These are phyloP conservation scores for Syzygium aqueum DNA, from an alignment of 345 rosid species.

Conservation along the genomic window DNA sequence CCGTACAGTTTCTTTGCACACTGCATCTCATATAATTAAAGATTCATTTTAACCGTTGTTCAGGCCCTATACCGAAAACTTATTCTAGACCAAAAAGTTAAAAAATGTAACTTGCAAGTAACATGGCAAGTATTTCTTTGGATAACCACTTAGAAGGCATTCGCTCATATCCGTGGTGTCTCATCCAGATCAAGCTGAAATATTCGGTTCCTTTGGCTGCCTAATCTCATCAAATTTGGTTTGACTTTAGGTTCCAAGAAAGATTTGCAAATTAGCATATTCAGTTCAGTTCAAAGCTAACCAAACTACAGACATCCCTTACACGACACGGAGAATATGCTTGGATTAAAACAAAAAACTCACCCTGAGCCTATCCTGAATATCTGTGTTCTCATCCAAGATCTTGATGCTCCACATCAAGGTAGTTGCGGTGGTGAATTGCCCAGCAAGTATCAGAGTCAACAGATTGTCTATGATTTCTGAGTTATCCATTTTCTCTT, in stretches of 20 bases:
- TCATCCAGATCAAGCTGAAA: not conserved
- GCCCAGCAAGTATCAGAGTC: slow-evolving; percentile 46
- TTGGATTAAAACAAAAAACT: not conserved
- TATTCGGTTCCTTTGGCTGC: not conserved
- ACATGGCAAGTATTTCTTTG: not conserved
- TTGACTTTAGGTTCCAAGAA: not conserved
- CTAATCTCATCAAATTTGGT: not conserved
- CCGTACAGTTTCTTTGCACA: not conserved
- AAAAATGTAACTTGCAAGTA: not conserved
- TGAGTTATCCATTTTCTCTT: slow-evolving; percentile 35
- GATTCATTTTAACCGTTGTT: not conserved
- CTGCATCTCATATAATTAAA: not conserved
- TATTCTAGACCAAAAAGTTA: not conserved
- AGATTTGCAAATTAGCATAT: not conserved
- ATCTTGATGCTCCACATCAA: slow-evolving; percentile 58
- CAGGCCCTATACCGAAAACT: not conserved
- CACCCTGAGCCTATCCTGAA: slow-evolving; percentile 36
- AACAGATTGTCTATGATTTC: slow-evolving; percentile 46
- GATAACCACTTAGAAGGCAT: not conserved
- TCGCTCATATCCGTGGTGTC: not conserved
- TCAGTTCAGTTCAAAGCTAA: slow-evolving; percentile 8
- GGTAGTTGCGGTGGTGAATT: slow-evolving; percentile 48
- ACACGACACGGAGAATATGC: not conserved
- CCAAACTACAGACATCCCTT: not conserved
- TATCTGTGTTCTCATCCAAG: slow-evolving; percentile 30